Conservation (phyloP, 2,329 filamentous ascomycete genomes). For the Verticillium zaregamsianum region DNA sequence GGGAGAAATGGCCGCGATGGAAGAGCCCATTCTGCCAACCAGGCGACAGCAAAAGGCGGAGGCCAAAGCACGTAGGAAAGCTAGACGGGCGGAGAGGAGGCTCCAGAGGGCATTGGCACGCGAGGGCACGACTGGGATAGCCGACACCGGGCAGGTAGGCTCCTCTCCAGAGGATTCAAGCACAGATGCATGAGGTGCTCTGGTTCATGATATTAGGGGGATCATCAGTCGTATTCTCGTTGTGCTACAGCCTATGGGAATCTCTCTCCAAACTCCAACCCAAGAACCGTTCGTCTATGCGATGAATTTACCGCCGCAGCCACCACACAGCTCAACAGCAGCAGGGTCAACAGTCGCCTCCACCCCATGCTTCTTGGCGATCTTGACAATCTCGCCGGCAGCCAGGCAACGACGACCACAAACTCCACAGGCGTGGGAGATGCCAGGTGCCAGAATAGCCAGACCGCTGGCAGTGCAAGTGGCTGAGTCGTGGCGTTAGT, state of each 20-base stretch:
- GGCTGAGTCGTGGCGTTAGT: conserved; percentile 25
- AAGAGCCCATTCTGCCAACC: no score
- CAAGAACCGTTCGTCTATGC: conserved; percentile 15
- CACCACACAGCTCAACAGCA: conserved; percentile 31
- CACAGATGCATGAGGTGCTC: no score
- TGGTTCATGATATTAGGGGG: no score
- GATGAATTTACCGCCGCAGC: conserved; percentile 38
- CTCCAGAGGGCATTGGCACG: no score
- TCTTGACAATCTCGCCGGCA: conserved; percentile 32
- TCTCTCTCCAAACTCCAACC: neutral
- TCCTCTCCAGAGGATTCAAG: no score
- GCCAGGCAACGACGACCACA: conserved; percentile 49
- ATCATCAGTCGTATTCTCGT: neutral
- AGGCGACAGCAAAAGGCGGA: no score
- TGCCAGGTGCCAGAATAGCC: conserved; percentile 49
- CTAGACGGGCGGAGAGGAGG: no score
- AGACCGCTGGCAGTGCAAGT: conserved; percentile 50
- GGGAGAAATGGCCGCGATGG: neutral
- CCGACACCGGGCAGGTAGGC: no score
- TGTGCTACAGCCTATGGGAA: neutral
- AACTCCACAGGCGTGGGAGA: conserved; percentile 50
- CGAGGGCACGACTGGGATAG: no score
- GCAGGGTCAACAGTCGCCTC: conserved; percentile 21
- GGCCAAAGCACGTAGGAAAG: no score
- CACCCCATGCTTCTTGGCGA: conserved; percentile 25